phyloP scores from a whole-genome alignment of 495 filamentous ascomycete species.

The Penicillium crystallinum region DNA sequence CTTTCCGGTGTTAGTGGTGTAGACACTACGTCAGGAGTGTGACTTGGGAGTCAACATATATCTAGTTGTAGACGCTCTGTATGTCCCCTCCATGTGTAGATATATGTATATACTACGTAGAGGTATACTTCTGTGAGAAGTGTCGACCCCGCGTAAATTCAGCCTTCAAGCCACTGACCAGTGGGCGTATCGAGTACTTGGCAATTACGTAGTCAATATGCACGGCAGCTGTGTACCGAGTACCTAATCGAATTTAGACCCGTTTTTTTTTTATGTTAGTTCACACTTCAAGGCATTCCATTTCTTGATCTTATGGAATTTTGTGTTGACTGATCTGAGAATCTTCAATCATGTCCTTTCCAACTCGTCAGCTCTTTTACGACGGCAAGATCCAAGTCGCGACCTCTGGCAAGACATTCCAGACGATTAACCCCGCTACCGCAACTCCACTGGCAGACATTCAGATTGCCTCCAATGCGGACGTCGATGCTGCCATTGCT shows the following conservation, averaged over 20 bases:
- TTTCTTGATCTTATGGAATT: no score
- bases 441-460: conserved; percentile 58
- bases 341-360: conserved; percentile 33
- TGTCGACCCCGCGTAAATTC: not conserved
- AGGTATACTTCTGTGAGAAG: no score
- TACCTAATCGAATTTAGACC: not conserved
- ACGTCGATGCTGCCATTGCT: conserved; percentile 61
- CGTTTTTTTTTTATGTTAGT: not conserved
- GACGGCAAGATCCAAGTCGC: conserved; percentile 56
- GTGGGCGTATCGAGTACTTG: conserved; percentile 2
- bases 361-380: conserved; percentile 61
- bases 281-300: not conserved
- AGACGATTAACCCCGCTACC: conserved; percentile 63
- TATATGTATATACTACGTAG: no score
- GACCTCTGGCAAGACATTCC: conserved; percentile 57
- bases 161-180: not conserved
- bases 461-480: conserved; percentile 54
- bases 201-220: not conserved
- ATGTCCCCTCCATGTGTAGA: no score
- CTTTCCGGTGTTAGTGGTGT: not conserved
- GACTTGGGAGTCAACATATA: no score
- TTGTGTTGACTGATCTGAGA: no score
- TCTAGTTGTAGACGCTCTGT: no score
- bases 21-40: not conserved
- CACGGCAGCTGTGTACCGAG: not conserved